Evolutionary conservation across 108 stramenopile genomes (phyloP), one percentile per base, ranked within the genome.

Genomic region (Fragilaria crotonensis): DNA sequence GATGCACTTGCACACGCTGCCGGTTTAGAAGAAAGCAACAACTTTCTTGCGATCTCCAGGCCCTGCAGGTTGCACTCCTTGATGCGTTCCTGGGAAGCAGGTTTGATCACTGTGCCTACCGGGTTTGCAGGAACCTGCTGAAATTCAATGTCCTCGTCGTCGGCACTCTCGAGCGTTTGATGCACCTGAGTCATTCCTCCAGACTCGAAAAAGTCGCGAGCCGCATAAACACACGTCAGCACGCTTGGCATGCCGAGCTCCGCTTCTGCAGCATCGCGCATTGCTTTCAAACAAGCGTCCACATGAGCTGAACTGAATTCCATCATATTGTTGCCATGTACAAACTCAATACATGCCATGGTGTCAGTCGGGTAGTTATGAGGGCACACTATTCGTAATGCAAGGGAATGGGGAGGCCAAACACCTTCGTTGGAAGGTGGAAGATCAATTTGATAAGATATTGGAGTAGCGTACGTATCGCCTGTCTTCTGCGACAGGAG

Each of bases 241-340:
- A 81, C 78, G 31, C 75, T 78, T 0, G 89, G 85, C 79, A 84
- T 86, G 0, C 84, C 89, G 14, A 61, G 32, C 51, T 90, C 89
- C 3, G 55, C 61, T 30, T 45, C 45, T 18, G 76, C 72, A 5
- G 82, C 70, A 18, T 64, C 57, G 22, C 47, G 29, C 18, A 82
- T 30, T 22, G 61, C 71, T 46, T 60, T 33, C 45, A 90, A 45
- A 54, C 63, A 48, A 5, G 68, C 54, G 0, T 76, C 71, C 1
- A 55, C 66, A 19, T 62, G 57, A 7, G 28, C 41, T 2, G 59
- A 66, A 29, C 76, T 65, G 33, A 90, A 90, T 63, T 90, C 75
- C 36, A 75, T 66, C 27, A 79, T 66, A 46, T 85, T 90, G 60
- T 84, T 90, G 1, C 76, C 67, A 54, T 90, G 89, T 25, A 76